Percentiles rank a stretch among this genome's conserved stretches.
Evolutionary conservation across 2,329 filamentous ascomycete species (phyloP).

Genomic region (Epichloe glyceriae): DNA sequence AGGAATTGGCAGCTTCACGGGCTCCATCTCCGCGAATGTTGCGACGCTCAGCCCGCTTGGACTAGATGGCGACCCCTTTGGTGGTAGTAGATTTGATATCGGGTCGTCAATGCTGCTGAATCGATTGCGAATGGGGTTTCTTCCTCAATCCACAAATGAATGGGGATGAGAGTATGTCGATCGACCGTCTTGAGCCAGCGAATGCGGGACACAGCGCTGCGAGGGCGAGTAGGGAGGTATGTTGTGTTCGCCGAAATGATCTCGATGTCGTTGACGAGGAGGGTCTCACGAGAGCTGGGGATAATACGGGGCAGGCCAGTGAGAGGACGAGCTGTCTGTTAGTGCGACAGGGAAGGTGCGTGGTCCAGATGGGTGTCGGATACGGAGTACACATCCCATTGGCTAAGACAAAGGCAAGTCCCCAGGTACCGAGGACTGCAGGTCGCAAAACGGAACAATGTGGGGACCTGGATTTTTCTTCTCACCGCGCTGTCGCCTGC

Average conservation of each 20-base stretch:
- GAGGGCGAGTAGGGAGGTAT: not conserved
- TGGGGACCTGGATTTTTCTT: not conserved
- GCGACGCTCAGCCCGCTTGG: conserved; percentile 6
- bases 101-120: not conserved
- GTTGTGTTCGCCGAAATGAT: not conserved
- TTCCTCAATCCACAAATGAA: not conserved
- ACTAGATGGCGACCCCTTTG: not conserved
- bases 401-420: too few species aligned
- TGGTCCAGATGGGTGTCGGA: not conserved
- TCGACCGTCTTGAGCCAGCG: not conserved
- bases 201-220: not conserved
- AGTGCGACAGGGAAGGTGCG: not conserved
- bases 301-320: not conserved
- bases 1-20: conserved; percentile 14
- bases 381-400: too few species aligned
- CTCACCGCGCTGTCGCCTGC: not conserved
- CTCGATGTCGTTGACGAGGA: conserved; percentile 1
- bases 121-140: not conserved
- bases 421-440: not conserved
- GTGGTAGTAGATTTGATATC: not conserved
- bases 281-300: conserved; percentile 2
- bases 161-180: not conserved
- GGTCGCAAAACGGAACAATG: not conserved
- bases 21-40: conserved; percentile 27
- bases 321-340: not conserved